Evolutionary conservation across 129 eudicot genomes (phyloP).

Genomic region (Heracleum sosnowskyi): DNA sequence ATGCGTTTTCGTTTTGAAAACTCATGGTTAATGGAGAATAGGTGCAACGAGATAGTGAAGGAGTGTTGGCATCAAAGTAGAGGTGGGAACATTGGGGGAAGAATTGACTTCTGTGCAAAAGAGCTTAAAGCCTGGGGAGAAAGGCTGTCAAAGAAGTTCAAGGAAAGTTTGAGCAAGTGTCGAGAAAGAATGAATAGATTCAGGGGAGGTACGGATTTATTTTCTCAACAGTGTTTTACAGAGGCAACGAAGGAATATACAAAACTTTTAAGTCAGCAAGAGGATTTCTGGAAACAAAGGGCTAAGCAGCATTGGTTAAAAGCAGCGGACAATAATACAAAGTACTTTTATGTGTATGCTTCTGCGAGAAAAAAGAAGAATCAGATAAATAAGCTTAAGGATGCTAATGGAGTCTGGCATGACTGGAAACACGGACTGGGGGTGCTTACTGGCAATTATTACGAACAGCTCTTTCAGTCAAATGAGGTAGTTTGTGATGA

Average conservation of each 20-base stretch:
- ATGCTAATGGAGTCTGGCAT: background rate
- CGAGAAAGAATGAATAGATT: background rate
- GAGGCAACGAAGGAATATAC: background rate
- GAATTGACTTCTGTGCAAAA: background rate
- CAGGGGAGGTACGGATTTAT: background rate
- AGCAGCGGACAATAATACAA: background rate
- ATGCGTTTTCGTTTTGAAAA: background rate
- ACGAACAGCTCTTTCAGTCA: background rate
- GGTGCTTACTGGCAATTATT: background rate
- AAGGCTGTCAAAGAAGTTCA: background rate
- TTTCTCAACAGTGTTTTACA: background rate
- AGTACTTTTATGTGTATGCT: background rate
- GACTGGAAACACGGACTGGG: background rate
- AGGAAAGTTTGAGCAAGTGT: background rate
- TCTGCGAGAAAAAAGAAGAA: background rate
- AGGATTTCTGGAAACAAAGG: background rate
- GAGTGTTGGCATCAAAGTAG: background rate
- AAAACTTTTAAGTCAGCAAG: background rate
- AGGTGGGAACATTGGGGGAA: background rate
- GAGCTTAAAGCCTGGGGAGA: background rate
- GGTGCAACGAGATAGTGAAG: background rate
- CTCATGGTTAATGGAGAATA: background rate
- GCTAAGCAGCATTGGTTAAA: background rate
- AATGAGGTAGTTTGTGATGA: fast-evolving
- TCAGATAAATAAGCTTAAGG: background rate